A percentile compares a stretch with the other conserved stretches of the same genome.
Conservation (phyloP, 257 asterid genomes). For the Capsicum pubescens region DNA sequence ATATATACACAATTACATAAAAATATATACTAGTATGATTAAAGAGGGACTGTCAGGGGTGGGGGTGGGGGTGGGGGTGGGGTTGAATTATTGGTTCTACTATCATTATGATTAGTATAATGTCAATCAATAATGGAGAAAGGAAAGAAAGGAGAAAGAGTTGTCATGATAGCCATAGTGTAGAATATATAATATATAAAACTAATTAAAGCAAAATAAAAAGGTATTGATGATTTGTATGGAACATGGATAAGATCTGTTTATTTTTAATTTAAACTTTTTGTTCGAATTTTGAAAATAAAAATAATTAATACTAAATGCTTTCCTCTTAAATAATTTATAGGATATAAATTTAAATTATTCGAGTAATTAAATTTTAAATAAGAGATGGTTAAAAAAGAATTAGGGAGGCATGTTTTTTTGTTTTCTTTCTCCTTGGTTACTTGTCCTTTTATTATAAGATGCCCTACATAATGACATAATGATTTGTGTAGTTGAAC, state of each 20-base stretch:
- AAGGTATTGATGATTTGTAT: background rate
- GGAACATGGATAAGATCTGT: background rate
- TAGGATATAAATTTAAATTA: background rate
- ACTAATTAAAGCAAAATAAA: background rate
- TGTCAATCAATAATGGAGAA: conserved; percentile 29
- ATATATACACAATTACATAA: background rate
- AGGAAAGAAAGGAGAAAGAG: conserved; percentile 24
- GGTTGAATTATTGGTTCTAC: conserved; percentile 27
- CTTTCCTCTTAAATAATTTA: background rate
- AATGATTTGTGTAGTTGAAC: conserved; percentile 9
- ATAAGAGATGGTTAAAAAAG: background rate
- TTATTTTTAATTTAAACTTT: background rate
- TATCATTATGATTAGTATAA: conserved; percentile 25
- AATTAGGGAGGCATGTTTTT: background rate
- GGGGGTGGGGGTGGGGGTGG: background rate
- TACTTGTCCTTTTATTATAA: background rate
- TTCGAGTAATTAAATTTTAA: background rate
- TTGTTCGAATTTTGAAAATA: background rate
- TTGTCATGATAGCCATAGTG: conserved; percentile 14
- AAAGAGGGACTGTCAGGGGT: background rate
- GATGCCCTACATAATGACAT: background rate
- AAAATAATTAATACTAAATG: background rate
- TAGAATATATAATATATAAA: background rate
- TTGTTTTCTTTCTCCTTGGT: background rate
- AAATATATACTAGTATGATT: background rate